Percentiles rank a stretch among this genome's conserved stretches.
Conservation (phyloP, 805 yeast genomes). For the Saturnispora serradocipensis region DNA sequence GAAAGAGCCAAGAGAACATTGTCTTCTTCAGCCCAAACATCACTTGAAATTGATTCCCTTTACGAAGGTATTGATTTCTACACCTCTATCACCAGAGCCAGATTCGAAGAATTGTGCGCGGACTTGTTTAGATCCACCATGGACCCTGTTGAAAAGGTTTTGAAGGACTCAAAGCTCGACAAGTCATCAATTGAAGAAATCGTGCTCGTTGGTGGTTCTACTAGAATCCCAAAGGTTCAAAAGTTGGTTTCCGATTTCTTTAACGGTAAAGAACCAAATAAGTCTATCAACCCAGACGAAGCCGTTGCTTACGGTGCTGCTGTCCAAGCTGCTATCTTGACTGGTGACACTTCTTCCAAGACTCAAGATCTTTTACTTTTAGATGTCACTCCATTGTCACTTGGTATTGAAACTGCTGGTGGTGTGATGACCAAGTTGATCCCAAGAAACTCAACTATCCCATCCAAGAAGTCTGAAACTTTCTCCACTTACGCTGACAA, state of each 20-base stretch:
- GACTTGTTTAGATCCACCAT: constrained; percentile 89
- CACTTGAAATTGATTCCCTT: constrained; percentile 90
- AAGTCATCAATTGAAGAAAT: constrained; percentile 86
- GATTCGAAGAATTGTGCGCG: constrained; percentile 95
- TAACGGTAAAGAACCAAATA: constrained; percentile 95
- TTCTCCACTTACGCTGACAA: constrained; percentile 96
- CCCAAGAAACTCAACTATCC: constrained; percentile 97
- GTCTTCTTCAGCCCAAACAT: constrained; percentile 91
- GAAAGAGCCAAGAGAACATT: constrained; percentile 98
- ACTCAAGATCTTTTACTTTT: constrained; percentile 88
- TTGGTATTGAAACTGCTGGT: constrained; percentile 99
- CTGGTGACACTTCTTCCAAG: constrained; percentile 91
- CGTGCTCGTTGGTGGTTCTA: constrained; percentile 95
- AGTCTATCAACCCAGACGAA: constrained; percentile 95
- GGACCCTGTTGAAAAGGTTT: constrained; percentile 92
- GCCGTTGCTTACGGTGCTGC: constrained; percentile 99
- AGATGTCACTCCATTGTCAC: constrained; percentile 94
- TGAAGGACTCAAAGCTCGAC: constrained; percentile 83
- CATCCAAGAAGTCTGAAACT: constrained; percentile 94
- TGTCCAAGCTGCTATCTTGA: constrained; percentile 92
- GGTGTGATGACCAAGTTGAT: constrained; percentile 98
- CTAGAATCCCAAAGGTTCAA: constrained; percentile 96
- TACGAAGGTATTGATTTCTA: constrained; percentile 95
- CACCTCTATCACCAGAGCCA: constrained; percentile 93
- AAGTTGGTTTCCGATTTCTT: constrained; percentile 92